These are phyloP conservation scores for Russula emetica DNA, from an alignment of 768 basidiomycete species.

Conservation along the genomic window DNA sequence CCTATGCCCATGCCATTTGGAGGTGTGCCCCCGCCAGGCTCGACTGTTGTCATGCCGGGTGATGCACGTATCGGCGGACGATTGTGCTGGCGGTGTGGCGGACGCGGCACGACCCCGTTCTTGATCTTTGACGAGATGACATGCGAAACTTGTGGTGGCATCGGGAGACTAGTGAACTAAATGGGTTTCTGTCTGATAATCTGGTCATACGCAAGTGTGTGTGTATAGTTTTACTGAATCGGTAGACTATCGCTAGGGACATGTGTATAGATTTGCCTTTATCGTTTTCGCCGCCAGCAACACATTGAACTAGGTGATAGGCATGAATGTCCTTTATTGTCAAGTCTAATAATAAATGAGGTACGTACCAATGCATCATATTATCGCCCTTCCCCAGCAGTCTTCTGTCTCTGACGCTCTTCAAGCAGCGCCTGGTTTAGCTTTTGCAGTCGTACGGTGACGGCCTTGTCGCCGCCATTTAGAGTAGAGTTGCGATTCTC, in stretches of 20 bases:
- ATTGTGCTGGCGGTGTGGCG: constrained; percentile 62
- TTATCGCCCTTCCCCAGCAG: background rate
- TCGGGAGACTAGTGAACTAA: constrained; percentile 44
- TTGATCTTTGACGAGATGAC: constrained; percentile 50
- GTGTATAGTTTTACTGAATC: background rate
- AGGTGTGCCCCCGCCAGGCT: constrained; percentile 37
- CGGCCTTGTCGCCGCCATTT: constrained; percentile 37
- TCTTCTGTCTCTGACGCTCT: constrained; percentile 27
- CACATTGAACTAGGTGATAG: background rate
- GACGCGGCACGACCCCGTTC: constrained; percentile 49
- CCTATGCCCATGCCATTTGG: constrained; percentile 30
- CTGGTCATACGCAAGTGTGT: background rate
- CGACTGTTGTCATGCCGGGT: constrained; percentile 53
- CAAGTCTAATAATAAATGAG: background rate
- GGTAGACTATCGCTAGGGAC: background rate
- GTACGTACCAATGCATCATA: background rate
- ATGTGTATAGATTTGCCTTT: background rate
- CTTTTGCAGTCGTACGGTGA: constrained; percentile 37
- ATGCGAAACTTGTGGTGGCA: constrained; percentile 59
- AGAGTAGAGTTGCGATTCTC: constrained; percentile 33
- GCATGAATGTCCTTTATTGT: background rate
- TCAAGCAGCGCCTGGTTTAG: constrained; percentile 35
- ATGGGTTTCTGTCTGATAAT: background rate
- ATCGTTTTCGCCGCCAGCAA: background rate
- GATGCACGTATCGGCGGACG: constrained; percentile 67